Evolutionary conservation across 176 grass and related monocot species (phyloP), one percentile per base, ranked within the genome.

Genomic region (Carex parvula): DNA sequence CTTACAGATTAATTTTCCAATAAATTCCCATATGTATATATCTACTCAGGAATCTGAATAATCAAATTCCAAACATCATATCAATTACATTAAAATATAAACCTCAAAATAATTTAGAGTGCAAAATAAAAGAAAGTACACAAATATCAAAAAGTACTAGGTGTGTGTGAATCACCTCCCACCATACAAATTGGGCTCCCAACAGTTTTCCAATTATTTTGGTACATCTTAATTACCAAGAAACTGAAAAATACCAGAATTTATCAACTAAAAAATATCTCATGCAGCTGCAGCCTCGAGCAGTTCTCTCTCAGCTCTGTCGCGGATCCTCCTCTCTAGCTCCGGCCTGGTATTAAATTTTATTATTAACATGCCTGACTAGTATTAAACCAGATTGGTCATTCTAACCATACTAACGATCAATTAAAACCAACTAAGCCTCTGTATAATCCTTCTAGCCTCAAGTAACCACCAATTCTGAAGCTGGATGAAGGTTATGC

Each of bases 251-350:
- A 26, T 65, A 85, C 22, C 32, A 88, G 48, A 67, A 64, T 24
- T 10, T 0, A 55, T 18, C 18, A 64, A 78, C 52, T 78, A 75
- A 41, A 15, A 6, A 21, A 16, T 30, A 39, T 70, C 29, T 92
- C 84, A 97, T 56, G 90, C 92, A 79, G 90, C 93, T 83, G 92
- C 91, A 37, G 91, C 94, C 59, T 86, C 55, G 53, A 94, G 68
- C 60, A 97, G 81, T 85, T 97, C 92, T 76, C 86, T 89, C 64
- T 97, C 90, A 63, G 92, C 94, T 86, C 92, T 86, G 17, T 94
- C 90, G 1, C 80, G 87, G 64, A 97, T 94, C 85, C 94, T 97
- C 89, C 88, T 92, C 57, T 92, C 94, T 61, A 97, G 85, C 81
- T 97, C 94, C 55, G 92, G 90, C 88, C 94, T 97, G 60, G 55